These are phyloP conservation scores for Stentor coeruleus DNA, from an alignment of 73 alveolate genomes.

Conservation along the genomic window DNA sequence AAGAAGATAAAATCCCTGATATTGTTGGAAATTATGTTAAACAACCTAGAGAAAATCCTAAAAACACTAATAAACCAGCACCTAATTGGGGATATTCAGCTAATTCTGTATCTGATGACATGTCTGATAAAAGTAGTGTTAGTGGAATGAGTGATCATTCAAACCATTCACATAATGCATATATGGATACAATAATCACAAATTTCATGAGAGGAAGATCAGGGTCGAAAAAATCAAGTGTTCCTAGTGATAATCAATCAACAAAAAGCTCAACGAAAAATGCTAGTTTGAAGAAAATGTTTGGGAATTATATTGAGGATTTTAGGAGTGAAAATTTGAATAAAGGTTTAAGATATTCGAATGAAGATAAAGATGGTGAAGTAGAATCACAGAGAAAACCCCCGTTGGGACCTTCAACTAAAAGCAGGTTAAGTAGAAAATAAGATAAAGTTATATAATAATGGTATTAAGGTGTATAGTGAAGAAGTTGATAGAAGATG, in stretches of 20 bases:
- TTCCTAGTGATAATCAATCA: conserved; percentile 18
- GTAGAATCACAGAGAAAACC: too few relatives aligned
- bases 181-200: not conserved
- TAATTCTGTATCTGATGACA: not conserved
- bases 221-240: not conserved
- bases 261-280: conserved; percentile 19
- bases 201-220: conserved; percentile 4
- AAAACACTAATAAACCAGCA: not conserved
- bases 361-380: not conserved
- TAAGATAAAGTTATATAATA: too few relatives aligned
- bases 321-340: conserved; percentile 11
- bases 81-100: conserved; percentile 16
- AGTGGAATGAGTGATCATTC: conserved; percentile 1
- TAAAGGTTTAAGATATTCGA: not conserved
- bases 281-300: conserved; percentile 3
- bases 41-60: not conserved
- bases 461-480: too few relatives aligned
- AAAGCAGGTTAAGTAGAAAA: not conserved
- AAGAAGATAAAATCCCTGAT: not conserved
- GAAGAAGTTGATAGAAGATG: too few relatives aligned
- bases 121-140: conserved; percentile 8
- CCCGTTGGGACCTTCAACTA: not conserved
- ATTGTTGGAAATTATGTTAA: not conserved
- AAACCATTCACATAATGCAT: not conserved
- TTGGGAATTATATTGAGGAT: not conserved